Base-by-base conservation (phyloP, 495 filamentous ascomycete genomes). In the Venustampulla echinocandica region DNA sequence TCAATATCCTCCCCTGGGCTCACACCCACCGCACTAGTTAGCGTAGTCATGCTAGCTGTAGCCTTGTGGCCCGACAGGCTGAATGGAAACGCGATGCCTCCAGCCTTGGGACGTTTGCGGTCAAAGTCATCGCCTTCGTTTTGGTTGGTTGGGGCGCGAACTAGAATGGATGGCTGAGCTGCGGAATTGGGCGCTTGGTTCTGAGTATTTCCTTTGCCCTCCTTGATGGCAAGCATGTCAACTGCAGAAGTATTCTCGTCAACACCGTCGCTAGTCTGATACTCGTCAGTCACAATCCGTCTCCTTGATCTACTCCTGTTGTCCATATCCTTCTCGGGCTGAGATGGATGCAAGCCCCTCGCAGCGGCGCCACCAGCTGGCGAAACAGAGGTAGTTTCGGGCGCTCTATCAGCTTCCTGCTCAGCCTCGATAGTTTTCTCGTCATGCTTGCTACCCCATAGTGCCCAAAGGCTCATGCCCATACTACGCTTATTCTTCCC, bases 371-470 rank as follows among this genome's bases (percentile, higher is more conserved):
- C 68, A 22, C 69, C 62, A 1, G 22, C 53, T 1, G 44, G 50
- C 17, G 53, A 58, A 9, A 59, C 62, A 3, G 50, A 47, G 33
- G 22, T 33, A 7, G 36, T 50, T n/a, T 56, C 52, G 46, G 25
- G 52, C 30, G 45, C 42, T 32, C 57, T 61, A 10, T 61, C 67
- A 0, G 63, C 64, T 32, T 65, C 62, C 20, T 65, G 49, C 50
- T 80, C 77, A 34, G 64, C 62, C 20, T 68, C 57, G 9, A 92
- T 69, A 10, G 81, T 82, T 34, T 70, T 74, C 65, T 89, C 74
- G 59, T 95, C 90, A 52, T 95, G 89, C 57, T 81, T 92, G 51
- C 82, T 87, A 10, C 85, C 90, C 83, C 88, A 88, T 10, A 78
- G 65, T 35, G 77, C 82, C 90, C 90, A 96, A 23, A 95, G 62